phyloP scores from a whole-genome alignment of 305 asterid genomes.

The Petunia hybrid region DNA sequence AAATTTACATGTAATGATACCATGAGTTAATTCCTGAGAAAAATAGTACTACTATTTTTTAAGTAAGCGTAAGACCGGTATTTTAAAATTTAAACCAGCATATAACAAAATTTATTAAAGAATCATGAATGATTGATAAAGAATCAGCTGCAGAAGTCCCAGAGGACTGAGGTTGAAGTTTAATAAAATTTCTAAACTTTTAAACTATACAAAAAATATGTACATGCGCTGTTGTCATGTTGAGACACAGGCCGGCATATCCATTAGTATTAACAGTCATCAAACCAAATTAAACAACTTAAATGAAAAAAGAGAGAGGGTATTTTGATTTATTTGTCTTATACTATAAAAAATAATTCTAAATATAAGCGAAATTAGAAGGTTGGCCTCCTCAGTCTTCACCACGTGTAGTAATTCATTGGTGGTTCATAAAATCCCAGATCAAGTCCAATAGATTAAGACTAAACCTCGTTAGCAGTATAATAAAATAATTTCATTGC shows the following conservation, averaged over 20 bases:
- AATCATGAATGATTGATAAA: too few species aligned
- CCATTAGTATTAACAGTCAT: conserved; percentile 7
- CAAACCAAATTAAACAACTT: neutral
- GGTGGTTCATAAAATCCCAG: neutral
- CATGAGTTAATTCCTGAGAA: too few species aligned
- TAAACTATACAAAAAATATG: too few species aligned
- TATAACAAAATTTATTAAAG: too few species aligned
- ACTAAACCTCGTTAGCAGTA: neutral
- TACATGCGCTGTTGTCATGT: too few species aligned
- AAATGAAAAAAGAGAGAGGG: neutral
- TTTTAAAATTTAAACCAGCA: too few species aligned
- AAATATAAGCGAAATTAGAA: neutral
- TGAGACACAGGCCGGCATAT: neutral
- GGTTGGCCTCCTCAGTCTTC: conserved; percentile 20
- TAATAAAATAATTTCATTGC: conserved; percentile 64
- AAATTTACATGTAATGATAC: too few species aligned
- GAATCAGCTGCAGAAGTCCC: too few species aligned
- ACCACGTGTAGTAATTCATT: conserved; percentile 28
- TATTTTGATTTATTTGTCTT: neutral
- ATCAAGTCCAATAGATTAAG: neutral
- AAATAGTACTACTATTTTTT: too few species aligned
- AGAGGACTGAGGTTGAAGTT: neutral
- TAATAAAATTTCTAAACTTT: neutral
- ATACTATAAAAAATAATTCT: neutral
- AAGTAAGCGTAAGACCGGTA: too few species aligned